Conservation (phyloP, 2,329 filamentous ascomycete genomes). For the Didymella segeticola region DNA sequence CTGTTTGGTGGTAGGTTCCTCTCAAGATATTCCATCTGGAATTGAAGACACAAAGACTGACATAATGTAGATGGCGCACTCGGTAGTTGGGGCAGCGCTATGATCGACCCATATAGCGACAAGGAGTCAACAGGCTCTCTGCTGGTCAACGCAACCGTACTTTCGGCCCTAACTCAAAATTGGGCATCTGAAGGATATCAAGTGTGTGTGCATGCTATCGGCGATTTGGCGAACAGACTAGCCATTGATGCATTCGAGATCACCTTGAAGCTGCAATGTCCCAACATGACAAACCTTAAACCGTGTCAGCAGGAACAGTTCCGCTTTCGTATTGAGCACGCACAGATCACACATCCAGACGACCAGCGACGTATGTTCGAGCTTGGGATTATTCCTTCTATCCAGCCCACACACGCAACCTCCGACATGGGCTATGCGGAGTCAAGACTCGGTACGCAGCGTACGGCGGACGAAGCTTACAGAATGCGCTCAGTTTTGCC, state of each 20-base stretch:
- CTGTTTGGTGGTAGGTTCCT: conserved; percentile 66
- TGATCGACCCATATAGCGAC: conserved; percentile 74
- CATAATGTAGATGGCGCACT: conserved; percentile 66
- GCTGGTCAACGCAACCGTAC: conserved; percentile 67
- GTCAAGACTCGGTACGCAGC: conserved; percentile 62
- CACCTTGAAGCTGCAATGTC: conserved; percentile 63
- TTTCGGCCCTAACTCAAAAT: conserved; percentile 60
- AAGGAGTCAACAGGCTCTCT: conserved; percentile 69
- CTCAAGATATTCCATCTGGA: too few species aligned
- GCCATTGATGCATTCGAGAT: conserved; percentile 68
- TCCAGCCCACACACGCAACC: conserved; percentile 76
- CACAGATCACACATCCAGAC: conserved; percentile 71
- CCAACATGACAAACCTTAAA: conserved; percentile 39
- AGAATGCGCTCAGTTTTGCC: conserved; percentile 69
- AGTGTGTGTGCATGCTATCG: conserved; percentile 76
- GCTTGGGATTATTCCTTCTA: conserved; percentile 69
- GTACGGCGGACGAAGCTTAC: conserved; percentile 66
- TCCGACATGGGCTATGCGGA: conserved; percentile 74
- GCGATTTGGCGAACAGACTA: conserved; percentile 71
- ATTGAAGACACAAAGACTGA: conserved; percentile 18
- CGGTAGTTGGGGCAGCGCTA: conserved; percentile 73
- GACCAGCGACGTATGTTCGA: conserved; percentile 67
- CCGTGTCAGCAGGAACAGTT: conserved; percentile 63
- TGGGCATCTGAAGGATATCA: conserved; percentile 70
- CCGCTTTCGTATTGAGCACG: conserved; percentile 73